Evolutionary conservation across 805 yeast genomes (phyloP).

Genomic region (Wickerhamiella nectarea): DNA sequence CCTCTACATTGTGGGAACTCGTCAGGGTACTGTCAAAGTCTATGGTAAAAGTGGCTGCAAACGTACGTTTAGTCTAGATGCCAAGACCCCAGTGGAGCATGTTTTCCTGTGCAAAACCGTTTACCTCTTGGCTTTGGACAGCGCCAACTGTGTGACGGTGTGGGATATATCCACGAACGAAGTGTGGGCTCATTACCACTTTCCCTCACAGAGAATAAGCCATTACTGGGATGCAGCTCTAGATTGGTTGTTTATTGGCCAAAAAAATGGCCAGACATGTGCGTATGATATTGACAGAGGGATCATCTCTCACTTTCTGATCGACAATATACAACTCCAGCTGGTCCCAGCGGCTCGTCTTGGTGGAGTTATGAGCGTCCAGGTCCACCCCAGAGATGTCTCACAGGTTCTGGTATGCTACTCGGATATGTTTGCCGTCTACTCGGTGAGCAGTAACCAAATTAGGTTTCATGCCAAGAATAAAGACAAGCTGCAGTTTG

Average conservation of each 20-base stretch:
- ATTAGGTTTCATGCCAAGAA: slow-evolving; percentile 31
- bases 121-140: slow-evolving; percentile 61
- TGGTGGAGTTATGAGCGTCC: slow-evolving; percentile 53
- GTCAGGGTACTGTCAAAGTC: slow-evolving; percentile 53
- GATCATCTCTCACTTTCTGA: slow-evolving; percentile 43
- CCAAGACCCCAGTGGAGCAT: slow-evolving; percentile 34
- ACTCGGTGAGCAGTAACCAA: slow-evolving; percentile 47
- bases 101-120: slow-evolving; percentile 66
- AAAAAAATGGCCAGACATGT: slow-evolving; percentile 56
- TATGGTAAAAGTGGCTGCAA: slow-evolving; percentile 77
- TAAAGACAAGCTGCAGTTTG: slow-evolving; percentile 37
- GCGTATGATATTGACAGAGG: slow-evolving; percentile 78
- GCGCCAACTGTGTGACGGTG: slow-evolving; percentile 46
- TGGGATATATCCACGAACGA: slow-evolving; percentile 54
- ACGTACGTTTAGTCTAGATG: slow-evolving; percentile 42
- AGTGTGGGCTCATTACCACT: slow-evolving; percentile 44
- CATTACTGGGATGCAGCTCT: slow-evolving; percentile 72
- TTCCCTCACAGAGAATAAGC: slow-evolving; percentile 55
- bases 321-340: slow-evolving; percentile 54
- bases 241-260: slow-evolving; percentile 76
- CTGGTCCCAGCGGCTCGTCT: slow-evolving; percentile 42
- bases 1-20: slow-evolving; percentile 68
- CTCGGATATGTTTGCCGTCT: slow-evolving; percentile 51
- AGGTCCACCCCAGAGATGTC: slow-evolving; percentile 82
- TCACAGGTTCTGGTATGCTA: slow-evolving; percentile 68